Evolutionary conservation across 2,329 filamentous ascomycete species (phyloP).

Genomic region (Fusarium albosuccineum): DNA sequence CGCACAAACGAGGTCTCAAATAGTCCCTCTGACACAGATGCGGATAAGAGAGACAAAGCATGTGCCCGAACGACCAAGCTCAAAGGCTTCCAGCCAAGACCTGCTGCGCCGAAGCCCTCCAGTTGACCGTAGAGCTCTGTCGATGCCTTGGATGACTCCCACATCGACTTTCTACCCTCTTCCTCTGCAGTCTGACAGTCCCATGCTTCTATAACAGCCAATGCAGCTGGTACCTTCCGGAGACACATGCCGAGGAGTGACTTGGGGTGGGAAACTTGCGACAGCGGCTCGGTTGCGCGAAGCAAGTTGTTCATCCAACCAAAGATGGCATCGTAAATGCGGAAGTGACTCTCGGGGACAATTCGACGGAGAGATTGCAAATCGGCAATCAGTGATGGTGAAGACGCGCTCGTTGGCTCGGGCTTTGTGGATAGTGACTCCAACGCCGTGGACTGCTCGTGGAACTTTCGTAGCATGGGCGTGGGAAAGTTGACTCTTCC

Average conservation of each 20-base stretch:
- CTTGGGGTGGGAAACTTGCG: slow-evolving; percentile 43
- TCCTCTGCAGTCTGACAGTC: slow-evolving; percentile 44
- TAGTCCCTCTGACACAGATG: slow-evolving; percentile 49
- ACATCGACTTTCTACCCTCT: slow-evolving; percentile 42
- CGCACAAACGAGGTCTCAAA: slow-evolving; percentile 47
- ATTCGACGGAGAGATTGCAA: slow-evolving; percentile 43
- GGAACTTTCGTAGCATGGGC: slow-evolving; percentile 47
- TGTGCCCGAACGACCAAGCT: slow-evolving; percentile 52
- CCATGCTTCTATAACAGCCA: slow-evolving; percentile 52
- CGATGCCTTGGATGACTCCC: slow-evolving; percentile 45
- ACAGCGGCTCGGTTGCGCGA: slow-evolving; percentile 42
- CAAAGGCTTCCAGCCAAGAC: slow-evolving; percentile 52
- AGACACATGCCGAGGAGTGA: slow-evolving; percentile 55
- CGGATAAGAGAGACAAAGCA: slow-evolving; percentile 45
- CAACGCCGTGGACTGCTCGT: slow-evolving; percentile 30
- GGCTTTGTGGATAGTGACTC: slow-evolving; percentile 5
- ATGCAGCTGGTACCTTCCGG: slow-evolving; percentile 48
- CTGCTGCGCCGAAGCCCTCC: slow-evolving; percentile 47
- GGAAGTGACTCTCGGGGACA: slow-evolving; percentile 43
- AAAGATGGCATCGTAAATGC: slow-evolving; percentile 52
- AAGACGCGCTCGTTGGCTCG: slow-evolving; percentile 4
- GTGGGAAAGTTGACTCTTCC: slow-evolving; percentile 48
- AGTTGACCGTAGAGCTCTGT: slow-evolving; percentile 53
- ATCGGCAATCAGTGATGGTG: slow-evolving; percentile 34
- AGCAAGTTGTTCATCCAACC: slow-evolving; percentile 49